Conservation (phyloP, 371 early-diverging fungal species). For the Mucor racemosus region DNA sequence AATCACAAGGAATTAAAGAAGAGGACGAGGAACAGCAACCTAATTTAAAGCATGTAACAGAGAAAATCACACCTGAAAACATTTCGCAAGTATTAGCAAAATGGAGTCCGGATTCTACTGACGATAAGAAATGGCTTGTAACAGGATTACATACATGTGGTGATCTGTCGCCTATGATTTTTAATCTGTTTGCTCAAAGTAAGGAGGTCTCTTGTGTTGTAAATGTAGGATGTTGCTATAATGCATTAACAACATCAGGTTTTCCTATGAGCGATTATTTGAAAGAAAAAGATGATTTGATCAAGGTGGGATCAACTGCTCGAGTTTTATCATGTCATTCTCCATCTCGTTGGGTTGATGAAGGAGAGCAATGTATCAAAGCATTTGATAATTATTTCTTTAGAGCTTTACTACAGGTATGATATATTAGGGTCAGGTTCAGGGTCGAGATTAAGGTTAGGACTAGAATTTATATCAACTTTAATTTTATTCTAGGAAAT, state of each 20-base stretch:
- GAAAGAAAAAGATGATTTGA: conserved; percentile 32
- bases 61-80: conserved; percentile 58
- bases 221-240: conserved; percentile 89
- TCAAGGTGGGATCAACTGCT: conserved; percentile 67
- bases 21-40: conserved; percentile 23
- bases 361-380: conserved; percentile 56
- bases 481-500: conserved; percentile 30
- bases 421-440: background rate
- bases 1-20: conserved; percentile 6
- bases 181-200: conserved; percentile 72
- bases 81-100: conserved; percentile 41
- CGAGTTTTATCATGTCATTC: conserved; percentile 87
- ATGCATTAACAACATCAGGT: conserved; percentile 67
- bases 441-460: too few species aligned
- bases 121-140: conserved; percentile 62
- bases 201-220: conserved; percentile 68
- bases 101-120: conserved; percentile 23
- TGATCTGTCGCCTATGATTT: conserved; percentile 74
- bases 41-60: conserved; percentile 54
- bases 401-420: conserved; percentile 72
- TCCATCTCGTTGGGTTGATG: conserved; percentile 75
- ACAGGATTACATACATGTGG: conserved; percentile 92
- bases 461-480: background rate
- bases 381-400: conserved; percentile 75
- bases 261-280: conserved; percentile 67